Conservation (phyloP, 78 protist genomes). For the Dictyostelium firmibasis region DNA sequence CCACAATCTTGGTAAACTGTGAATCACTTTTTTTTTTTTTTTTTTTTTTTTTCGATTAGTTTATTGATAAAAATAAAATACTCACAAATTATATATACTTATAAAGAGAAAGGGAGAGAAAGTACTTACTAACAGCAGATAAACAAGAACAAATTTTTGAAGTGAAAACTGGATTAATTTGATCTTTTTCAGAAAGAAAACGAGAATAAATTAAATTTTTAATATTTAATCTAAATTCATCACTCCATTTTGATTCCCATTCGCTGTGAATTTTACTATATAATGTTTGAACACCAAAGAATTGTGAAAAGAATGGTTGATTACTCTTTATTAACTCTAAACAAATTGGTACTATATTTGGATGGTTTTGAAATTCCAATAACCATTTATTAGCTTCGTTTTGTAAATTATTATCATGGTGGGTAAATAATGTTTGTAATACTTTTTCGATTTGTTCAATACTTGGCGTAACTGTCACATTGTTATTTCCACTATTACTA, state of each 20-base stretch:
- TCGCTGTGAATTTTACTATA: slow-evolving; percentile 48
- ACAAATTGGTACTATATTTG: slow-evolving; percentile 28
- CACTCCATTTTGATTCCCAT: slow-evolving; percentile 69
- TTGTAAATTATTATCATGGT: neutral
- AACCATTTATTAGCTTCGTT: slow-evolving; percentile 77
- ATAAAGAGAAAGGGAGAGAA: too few species aligned
- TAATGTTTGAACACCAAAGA: slow-evolving; percentile 68
- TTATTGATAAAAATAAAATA: neutral
- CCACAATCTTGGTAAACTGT: slow-evolving; percentile 54
- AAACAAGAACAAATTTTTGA: slow-evolving; percentile 44
- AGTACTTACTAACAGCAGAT: slow-evolving; percentile 40
- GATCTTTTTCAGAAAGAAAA: slow-evolving; percentile 17
- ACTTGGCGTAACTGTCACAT: neutral
- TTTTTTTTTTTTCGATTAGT: neutral
- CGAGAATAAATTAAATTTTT: slow-evolving; percentile 9
- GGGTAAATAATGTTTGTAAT: slow-evolving; percentile 39
- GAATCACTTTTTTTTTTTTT: slow-evolving; percentile 6
- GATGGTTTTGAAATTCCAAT: slow-evolving; percentile 45
- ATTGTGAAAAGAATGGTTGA: slow-evolving; percentile 48
- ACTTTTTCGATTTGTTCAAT: slow-evolving; percentile 55
- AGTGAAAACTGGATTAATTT: neutral
- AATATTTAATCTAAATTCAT: slow-evolving; percentile 21
- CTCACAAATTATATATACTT: too few species aligned
- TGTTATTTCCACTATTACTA: neutral
- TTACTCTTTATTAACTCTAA: slow-evolving; percentile 33